Evolutionary conservation across 176 grass and related monocot genomes (phyloP).

Genomic region (Rhynchospora tenuis): DNA sequence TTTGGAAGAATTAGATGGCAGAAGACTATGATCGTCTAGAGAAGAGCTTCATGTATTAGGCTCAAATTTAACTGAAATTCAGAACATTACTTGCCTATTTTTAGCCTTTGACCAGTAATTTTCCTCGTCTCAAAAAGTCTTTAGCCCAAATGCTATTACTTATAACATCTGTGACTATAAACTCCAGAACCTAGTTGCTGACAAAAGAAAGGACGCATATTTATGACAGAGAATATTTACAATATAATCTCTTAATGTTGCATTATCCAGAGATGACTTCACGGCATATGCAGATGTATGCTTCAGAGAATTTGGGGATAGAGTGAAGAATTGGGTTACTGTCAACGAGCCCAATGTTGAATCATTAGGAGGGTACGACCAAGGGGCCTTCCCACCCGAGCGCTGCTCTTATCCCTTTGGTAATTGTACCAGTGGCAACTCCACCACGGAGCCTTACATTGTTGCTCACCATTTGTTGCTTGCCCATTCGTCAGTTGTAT

Average conservation of each 20-base stretch:
- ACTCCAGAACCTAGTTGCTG: too few species aligned
- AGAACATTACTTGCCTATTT: too few species aligned
- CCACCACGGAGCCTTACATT: slow-evolving; percentile 61
- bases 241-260: not conserved
- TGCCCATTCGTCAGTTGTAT: slow-evolving; percentile 49
- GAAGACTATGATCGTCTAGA: too few species aligned
- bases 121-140: too few species aligned
- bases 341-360: slow-evolving; percentile 67
- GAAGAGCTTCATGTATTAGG: too few species aligned
- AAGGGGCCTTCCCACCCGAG: slow-evolving; percentile 19
- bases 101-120: too few species aligned
- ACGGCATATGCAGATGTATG: slow-evolving; percentile 43
- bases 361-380: slow-evolving; percentile 33
- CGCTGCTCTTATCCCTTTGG: slow-evolving; percentile 63
- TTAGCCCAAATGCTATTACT: too few species aligned
- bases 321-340: slow-evolving; percentile 62
- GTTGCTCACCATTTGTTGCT: slow-evolving; percentile 59
- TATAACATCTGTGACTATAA: too few species aligned
- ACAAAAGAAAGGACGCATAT: not conserved
- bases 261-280: slow-evolving; percentile 55
- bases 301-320: slow-evolving; percentile 62
- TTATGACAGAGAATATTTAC: not conserved
- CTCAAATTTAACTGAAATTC: too few species aligned
- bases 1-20: too few species aligned
- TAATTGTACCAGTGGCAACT: slow-evolving; percentile 51